These are phyloP conservation scores for Zymoseptoria passerinii DNA, from an alignment of 2,329 filamentous ascomycete species.

Conservation along the genomic window DNA sequence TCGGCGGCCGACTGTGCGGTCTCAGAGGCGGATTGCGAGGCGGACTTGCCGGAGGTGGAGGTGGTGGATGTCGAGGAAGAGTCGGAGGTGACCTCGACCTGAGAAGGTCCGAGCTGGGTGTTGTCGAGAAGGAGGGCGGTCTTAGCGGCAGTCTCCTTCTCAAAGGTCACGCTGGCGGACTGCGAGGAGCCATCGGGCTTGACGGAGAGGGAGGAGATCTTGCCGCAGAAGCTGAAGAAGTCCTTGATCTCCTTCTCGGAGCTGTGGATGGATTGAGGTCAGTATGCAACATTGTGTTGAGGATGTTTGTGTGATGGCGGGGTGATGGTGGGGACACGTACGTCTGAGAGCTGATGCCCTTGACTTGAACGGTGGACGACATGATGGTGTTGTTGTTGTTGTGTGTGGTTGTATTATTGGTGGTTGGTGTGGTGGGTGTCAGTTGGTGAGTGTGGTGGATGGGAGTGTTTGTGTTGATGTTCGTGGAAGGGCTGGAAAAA, in stretches of 20 bases:
- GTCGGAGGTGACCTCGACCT: constrained; percentile 58
- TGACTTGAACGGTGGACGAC: constrained; percentile 70
- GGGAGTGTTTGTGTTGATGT: neutral
- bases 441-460: neutral
- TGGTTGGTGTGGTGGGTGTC: neutral
- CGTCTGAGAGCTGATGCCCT: constrained; percentile 62
- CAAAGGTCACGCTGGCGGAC: constrained; percentile 86
- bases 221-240: constrained; percentile 95
- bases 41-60: neutral
- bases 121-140: constrained; percentile 95
- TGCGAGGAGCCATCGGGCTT: constrained; percentile 61
- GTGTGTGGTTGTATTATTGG: neutral
- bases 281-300: neutral
- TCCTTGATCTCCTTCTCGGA: constrained; percentile 85
- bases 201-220: constrained; percentile 77
- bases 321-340: neutral
- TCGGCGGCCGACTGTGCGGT: constrained; percentile 54
- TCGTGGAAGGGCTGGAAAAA: neutral
- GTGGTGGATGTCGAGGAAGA: constrained; percentile 28
- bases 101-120: constrained; percentile 72
- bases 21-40: constrained; percentile 28
- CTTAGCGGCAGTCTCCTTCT: constrained; percentile 93
- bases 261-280: constrained; percentile 45
- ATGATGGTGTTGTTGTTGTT: constrained; percentile 27
- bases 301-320: neutral